A percentile compares a stretch with the other conserved stretches of the same genome.
Evolutionary conservation across 768 basidiomycete genomes (phyloP).

Genomic region (Macrolepiota dolichaula): DNA sequence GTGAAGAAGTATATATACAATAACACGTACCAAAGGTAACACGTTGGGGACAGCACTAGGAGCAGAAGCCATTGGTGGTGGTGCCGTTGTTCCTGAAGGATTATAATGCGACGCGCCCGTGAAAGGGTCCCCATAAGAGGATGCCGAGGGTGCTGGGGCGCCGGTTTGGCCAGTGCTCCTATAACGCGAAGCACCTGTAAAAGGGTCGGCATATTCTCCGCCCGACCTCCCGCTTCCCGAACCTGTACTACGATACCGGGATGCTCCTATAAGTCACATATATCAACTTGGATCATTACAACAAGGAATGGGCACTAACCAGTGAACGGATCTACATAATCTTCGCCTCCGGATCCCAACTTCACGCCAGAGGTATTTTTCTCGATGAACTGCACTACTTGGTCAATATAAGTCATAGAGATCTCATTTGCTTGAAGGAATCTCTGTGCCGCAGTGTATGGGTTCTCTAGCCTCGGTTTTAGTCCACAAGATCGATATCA

Average conservation of each 20-base stretch:
- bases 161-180: constrained; percentile 34
- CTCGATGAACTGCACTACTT: constrained; percentile 92
- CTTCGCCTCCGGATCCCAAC: constrained; percentile 54
- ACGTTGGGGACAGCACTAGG: constrained; percentile 30
- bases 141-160: constrained; percentile 27
- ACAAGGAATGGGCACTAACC: constrained; percentile 38
- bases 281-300: neutral
- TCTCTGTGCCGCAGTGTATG: constrained; percentile 82
- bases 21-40: constrained; percentile 46
- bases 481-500: constrained; percentile 2
- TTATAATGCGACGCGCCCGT: constrained; percentile 67
- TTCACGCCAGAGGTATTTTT: constrained; percentile 81
- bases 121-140: constrained; percentile 54
- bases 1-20: neutral
- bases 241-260: constrained; percentile 52
- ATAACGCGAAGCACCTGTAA: constrained; percentile 70
- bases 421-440: constrained; percentile 86
- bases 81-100: constrained; percentile 28
- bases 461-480: constrained; percentile 65
- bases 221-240: constrained; percentile 26
- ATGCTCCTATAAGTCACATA: constrained; percentile 41
- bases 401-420: constrained; percentile 77
- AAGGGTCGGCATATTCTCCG: constrained; percentile 58
- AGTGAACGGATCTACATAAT: constrained; percentile 88
- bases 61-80: constrained; percentile 28